Evolutionary conservation across 768 basidiomycete genomes (phyloP).

Genomic region (Asterophora lycoperdoides): DNA sequence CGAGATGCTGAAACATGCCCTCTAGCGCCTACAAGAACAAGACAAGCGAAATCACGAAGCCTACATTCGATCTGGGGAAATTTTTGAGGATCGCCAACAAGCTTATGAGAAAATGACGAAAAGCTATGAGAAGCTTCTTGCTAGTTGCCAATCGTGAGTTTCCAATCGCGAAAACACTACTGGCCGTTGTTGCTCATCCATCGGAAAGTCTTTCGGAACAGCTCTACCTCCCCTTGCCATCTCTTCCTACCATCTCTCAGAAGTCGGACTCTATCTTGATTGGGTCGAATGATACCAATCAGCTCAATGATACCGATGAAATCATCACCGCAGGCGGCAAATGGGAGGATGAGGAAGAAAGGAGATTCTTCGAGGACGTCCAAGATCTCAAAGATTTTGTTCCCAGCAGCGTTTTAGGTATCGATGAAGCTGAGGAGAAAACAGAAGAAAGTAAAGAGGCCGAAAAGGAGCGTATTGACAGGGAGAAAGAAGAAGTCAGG

Average conservation of each 20-base stretch:
- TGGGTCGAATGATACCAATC: slow-evolving; percentile 41
- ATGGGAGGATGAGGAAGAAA: slow-evolving; percentile 98
- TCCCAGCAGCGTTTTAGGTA: slow-evolving; percentile 80
- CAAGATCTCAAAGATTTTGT: slow-evolving; percentile 90
- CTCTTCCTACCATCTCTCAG: slow-evolving; percentile 77
- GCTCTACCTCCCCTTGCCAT: slow-evolving; percentile 77
- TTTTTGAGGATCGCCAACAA: slow-evolving; percentile 98
- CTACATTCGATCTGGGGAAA: slow-evolving; percentile 98
- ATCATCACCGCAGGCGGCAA: slow-evolving; percentile 61
- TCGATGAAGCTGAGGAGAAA: slow-evolving; percentile 45
- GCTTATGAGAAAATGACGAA: slow-evolving; percentile 99
- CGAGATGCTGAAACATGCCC: slow-evolving; percentile 3
- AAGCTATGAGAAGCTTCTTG: slow-evolving; percentile 85
- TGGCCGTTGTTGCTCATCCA: slow-evolving; percentile 12
- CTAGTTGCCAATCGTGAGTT: slow-evolving; percentile 82
- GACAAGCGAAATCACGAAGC: slow-evolving; percentile 97
- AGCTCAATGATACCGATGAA: slow-evolving; percentile 53
- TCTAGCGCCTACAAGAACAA: slow-evolving; percentile 91
- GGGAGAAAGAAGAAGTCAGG: slow-evolving; percentile 64
- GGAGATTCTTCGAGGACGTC: slow-evolving; percentile 89
- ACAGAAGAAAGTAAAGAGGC: slow-evolving; percentile 48
- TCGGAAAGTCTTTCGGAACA: slow-evolving; percentile 76
- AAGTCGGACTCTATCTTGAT: slow-evolving; percentile 82
- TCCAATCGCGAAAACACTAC: background rate
- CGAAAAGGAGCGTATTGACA: slow-evolving; percentile 47